Evolutionary conservation across 208 protist genomes (phyloP).

Genomic region (Naegleria gruberi): DNA sequence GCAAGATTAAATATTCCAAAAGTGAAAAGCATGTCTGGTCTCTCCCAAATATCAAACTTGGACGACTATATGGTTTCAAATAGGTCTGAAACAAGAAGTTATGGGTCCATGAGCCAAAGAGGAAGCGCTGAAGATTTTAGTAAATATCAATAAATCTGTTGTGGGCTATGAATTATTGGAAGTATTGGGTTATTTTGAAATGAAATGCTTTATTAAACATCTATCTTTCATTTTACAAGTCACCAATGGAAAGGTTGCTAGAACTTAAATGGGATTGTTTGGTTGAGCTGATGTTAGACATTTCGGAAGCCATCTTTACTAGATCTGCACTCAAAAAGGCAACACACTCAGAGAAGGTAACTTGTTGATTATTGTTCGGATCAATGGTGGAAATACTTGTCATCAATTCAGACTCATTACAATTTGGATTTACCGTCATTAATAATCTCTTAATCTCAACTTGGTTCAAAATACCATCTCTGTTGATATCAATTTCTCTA

Average conservation of each 20-base stretch:
- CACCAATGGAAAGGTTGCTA: neutral
- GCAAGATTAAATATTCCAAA: no score
- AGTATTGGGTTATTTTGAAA: no score
- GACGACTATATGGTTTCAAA: no score
- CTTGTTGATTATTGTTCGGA: slow-evolving; percentile 59
- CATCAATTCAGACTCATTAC: slow-evolving; percentile 53
- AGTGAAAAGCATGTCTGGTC: no score
- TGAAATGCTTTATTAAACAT: no score
- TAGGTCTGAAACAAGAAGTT: no score
- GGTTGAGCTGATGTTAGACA: neutral
- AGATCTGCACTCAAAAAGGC: slow-evolving; percentile 59
- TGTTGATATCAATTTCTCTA: slow-evolving; percentile 53
- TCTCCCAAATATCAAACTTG: no score
- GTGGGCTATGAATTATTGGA: no score
- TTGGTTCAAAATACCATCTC: slow-evolving; percentile 59
- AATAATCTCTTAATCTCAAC: slow-evolving; percentile 55
- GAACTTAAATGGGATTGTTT: neutral
- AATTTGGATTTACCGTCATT: slow-evolving; percentile 44
- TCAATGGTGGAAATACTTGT: slow-evolving; percentile 52
- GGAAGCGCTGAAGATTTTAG: no score
- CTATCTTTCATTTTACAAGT: neutral
- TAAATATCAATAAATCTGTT: no score
- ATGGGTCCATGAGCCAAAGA: no score
- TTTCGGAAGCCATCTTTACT: slow-evolving; percentile 37
- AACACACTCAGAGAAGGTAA: slow-evolving; percentile 67